Evolutionary conservation across 768 basidiomycete species (phyloP), one percentile per base, ranked within the genome.

Genomic region (Daedaleopsis sinensis): DNA sequence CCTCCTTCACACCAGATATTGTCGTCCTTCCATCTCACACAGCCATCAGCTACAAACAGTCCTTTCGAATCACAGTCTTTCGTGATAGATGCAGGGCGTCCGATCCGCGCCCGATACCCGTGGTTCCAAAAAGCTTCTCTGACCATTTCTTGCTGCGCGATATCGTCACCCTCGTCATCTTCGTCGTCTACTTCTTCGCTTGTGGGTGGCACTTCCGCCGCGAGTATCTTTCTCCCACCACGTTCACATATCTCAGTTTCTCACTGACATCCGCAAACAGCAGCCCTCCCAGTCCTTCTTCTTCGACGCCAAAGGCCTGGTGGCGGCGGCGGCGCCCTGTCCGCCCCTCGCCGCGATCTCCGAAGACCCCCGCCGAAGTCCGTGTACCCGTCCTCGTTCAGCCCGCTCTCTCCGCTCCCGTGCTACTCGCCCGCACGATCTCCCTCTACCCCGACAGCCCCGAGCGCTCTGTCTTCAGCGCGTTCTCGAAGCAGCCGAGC

Each of bases 131-230:
- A 27, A 9, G 47, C 23, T 4, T 10, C 47, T 21, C 23, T 49
- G 7, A 24, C 21, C 2, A 8, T 49, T 21, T 21, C 23, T 10
- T 49, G 19, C 21, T 49, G 47, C 23, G 46, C 51, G 1, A n/a
- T 1, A 39, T 39, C 35, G 2, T 57, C 15, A 19, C 47, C 3
- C 61, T 62, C 18, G 51, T 23, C 13, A 19, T 35, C n/a, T 52
- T 62, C 21, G 43, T 52, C 7, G 24, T 55, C 10, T 61, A 50
- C 35, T 55, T 35, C 35, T 13, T 61, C 12, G 12, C 42, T 5
- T 19, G 23, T 24, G 53, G 59, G 12, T 21, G 32, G 8, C 37
- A 5, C 16, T 32, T 21, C 2, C 52, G 36, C 16, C 52, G 53
- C n/a, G 27, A 39, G 21, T 21, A 55, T 0, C n/a, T 42, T 13